A percentile compares a stretch with the other conserved stretches of the same genome.
These are phyloP conservation scores for Agaricus subrufescens DNA, from an alignment of 768 basidiomycete species.

Conservation along the genomic window DNA sequence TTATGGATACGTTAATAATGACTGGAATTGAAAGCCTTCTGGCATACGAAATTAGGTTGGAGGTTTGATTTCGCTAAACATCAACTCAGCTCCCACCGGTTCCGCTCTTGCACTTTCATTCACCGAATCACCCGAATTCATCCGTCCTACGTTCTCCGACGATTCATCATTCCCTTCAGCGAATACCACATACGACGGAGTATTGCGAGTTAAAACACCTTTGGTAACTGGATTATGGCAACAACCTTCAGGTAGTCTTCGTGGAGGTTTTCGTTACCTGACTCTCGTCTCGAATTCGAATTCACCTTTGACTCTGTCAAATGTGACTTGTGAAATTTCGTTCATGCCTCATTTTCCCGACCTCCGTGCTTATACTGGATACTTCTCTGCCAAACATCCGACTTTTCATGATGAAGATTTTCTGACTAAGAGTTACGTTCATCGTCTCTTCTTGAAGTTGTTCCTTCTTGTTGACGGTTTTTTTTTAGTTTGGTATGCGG, in stretches of 20 bases:
- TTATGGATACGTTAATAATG: not conserved
- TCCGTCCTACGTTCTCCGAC: slow-evolving; percentile 46
- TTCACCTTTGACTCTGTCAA: slow-evolving; percentile 35
- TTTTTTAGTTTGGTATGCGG: slow-evolving; percentile 49
- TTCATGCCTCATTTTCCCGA: slow-evolving; percentile 51
- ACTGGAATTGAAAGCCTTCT: not conserved
- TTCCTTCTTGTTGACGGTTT: not conserved
- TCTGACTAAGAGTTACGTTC: slow-evolving; percentile 37
- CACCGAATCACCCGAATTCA: slow-evolving; percentile 54
- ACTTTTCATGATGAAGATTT: slow-evolving; percentile 41
- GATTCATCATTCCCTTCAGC: slow-evolving; percentile 47
- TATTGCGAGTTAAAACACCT: slow-evolving; percentile 35
- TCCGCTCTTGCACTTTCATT: slow-evolving; percentile 47
- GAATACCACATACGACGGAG: slow-evolving; percentile 36
- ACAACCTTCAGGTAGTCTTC: slow-evolving; percentile 37
- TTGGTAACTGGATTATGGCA: slow-evolving; percentile 36
- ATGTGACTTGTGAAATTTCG: slow-evolving; percentile 45
- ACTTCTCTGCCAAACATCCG: slow-evolving; percentile 45
- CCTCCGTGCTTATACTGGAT: slow-evolving; percentile 45
- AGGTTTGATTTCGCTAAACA: slow-evolving; percentile 45
- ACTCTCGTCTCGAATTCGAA: slow-evolving; percentile 37
- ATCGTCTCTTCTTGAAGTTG: not conserved
- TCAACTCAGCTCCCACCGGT: slow-evolving; percentile 25
- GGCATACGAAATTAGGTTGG: slow-evolving; percentile 34
- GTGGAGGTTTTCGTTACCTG: slow-evolving; percentile 52